Evolutionary conservation across 1,284 basidiomycete species (phyloP).

Genomic region (Sporisorium sorghi): DNA sequence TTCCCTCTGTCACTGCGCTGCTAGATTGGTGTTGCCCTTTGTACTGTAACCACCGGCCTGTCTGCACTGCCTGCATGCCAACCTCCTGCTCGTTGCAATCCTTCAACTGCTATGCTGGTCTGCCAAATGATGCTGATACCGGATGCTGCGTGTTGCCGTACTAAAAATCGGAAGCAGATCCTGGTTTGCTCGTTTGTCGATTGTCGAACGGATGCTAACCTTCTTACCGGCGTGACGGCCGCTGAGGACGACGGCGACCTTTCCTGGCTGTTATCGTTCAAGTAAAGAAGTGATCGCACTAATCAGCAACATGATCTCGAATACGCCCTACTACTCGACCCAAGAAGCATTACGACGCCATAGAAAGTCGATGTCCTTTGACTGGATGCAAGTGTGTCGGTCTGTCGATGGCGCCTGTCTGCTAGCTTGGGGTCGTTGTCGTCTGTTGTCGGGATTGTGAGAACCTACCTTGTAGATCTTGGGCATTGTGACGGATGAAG

Average conservation of each 20-base stretch:
- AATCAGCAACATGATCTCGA: conserved; percentile 15
- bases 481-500: conserved; percentile 59
- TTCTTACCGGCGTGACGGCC: conserved; percentile 69
- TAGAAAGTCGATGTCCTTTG: neutral
- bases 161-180: conserved; percentile 21
- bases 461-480: conserved; percentile 67
- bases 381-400: conserved; percentile 11
- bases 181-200: conserved; percentile 9
- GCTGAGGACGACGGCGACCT: conserved; percentile 75
- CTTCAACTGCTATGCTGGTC: conserved; percentile 1
- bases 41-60: neutral
- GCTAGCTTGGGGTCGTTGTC: too few relatives aligned
- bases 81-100: neutral
- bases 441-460: neutral
- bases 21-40: too few relatives aligned
- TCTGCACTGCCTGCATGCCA: neutral
- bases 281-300: too few relatives aligned
- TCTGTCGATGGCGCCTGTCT: conserved; percentile 23
- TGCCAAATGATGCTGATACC: neutral
- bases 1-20: too few relatives aligned
- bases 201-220: conserved; percentile 47
- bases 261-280: conserved; percentile 99
- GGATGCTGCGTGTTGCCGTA: conserved; percentile 4
- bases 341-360: conserved; percentile 23
- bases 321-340: conserved; percentile 2